Evolutionary conservation across 2,329 filamentous ascomycete species (phyloP).

Genomic region (Didymella pinodella): DNA sequence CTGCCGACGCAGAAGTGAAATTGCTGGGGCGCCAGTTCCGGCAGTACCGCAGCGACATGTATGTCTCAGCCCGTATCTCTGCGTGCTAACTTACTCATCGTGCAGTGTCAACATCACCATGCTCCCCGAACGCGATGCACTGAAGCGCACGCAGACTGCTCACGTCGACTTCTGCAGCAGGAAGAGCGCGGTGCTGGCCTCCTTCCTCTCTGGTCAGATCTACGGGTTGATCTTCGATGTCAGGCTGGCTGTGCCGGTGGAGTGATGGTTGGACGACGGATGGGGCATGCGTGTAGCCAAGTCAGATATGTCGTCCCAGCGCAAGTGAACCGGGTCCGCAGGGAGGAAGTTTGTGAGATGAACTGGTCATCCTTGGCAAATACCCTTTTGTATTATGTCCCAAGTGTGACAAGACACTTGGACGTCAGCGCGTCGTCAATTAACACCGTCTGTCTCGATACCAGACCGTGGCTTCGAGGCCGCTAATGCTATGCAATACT

Average conservation of each 20-base stretch:
- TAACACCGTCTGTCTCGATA: too few species aligned
- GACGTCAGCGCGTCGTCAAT: too few species aligned
- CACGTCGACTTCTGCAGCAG: constrained; percentile 10
- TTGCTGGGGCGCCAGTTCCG: constrained; percentile 29
- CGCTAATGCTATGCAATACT: background rate
- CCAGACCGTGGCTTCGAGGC: too few species aligned
- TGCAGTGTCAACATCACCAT: constrained; percentile 30
- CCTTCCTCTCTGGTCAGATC: background rate
- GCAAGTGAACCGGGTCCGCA: too few species aligned
- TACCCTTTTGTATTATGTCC: too few species aligned
- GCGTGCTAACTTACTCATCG: constrained; percentile 2
- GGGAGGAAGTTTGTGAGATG: too few species aligned
- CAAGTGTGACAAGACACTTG: too few species aligned
- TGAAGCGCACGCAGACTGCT: constrained; percentile 34
- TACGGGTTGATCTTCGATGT: constrained; percentile 5
- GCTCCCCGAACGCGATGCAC: constrained; percentile 26
- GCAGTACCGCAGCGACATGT: constrained; percentile 29
- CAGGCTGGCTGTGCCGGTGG: background rate
- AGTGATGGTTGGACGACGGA: background rate
- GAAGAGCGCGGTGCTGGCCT: constrained; percentile 3
- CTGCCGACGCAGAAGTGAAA: constrained; percentile 31
- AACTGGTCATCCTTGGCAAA: too few species aligned
- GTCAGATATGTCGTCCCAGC: background rate
- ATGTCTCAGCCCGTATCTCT: constrained; percentile 2
- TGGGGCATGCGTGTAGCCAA: background rate